Conservation (phyloP, 768 basidiomycete species). For the Pisolithus orientalis region DNA sequence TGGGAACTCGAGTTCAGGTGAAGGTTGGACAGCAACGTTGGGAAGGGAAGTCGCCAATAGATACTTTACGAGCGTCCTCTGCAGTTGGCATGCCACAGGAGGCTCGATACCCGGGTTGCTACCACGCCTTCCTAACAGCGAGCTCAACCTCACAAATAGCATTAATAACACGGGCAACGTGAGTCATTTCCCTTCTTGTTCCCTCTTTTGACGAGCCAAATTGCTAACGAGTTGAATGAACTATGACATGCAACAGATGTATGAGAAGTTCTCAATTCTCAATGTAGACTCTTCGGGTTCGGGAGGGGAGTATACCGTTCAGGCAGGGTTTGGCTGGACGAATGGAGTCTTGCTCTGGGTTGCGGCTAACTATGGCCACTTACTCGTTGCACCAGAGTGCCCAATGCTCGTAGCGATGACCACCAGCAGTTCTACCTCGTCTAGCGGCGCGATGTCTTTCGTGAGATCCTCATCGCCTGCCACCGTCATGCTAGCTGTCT, state of each 20-base stretch:
- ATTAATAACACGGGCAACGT: slow-evolving; percentile 69
- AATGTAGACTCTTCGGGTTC: slow-evolving; percentile 74
- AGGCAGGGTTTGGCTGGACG: slow-evolving; percentile 87
- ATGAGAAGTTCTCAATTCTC: slow-evolving; percentile 77
- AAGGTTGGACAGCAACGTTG: slow-evolving; percentile 61
- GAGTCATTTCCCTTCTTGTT: slow-evolving; percentile 22
- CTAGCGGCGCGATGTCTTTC: slow-evolving; percentile 4
- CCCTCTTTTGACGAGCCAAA: background rate
- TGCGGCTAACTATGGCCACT: slow-evolving; percentile 56
- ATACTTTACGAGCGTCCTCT: slow-evolving; percentile 76
- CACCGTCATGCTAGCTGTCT: background rate
- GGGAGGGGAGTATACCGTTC: slow-evolving; percentile 87
- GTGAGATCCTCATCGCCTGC: background rate
- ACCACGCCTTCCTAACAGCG: slow-evolving; percentile 58
- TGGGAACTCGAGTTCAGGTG: slow-evolving; percentile 51
- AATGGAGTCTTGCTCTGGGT: slow-evolving; percentile 79
- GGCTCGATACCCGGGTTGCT: slow-evolving; percentile 72
- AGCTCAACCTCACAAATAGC: slow-evolving; percentile 66
- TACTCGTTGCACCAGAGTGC: slow-evolving; percentile 58
- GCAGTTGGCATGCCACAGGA: slow-evolving; percentile 90
- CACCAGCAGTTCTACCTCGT: background rate
- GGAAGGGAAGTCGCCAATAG: slow-evolving; percentile 77
- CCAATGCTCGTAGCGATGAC: slow-evolving; percentile 35
- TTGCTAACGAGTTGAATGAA: background rate
- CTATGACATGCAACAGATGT: slow-evolving; percentile 49